Base-by-base conservation (phyloP, 1,284 basidiomycete genomes). In the Inonotus hispidus region DNA sequence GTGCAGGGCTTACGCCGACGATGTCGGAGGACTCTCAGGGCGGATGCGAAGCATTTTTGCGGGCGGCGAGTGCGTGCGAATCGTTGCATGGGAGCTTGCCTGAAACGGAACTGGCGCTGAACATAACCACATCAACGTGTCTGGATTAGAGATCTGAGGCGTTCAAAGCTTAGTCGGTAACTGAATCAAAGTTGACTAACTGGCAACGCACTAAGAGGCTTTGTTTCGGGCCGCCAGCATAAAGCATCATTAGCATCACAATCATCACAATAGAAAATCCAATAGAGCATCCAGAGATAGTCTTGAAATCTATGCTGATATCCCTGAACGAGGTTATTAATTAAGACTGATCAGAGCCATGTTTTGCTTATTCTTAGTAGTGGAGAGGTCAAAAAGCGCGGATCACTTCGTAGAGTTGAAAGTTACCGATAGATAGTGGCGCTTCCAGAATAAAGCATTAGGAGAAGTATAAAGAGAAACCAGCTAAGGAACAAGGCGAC, bases 11-110 rank as follows among this genome's bases (percentile, higher is more conserved):
- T 49, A 6, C 27, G 32, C 56, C 56, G 56, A 58, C 46, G 45
- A 58, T 25, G 46, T 11, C 56, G 56, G 56, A 58, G 13, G n/a
- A 11, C 11, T 23, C n/a, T 29, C 45, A 58, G 56, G 56, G 56
- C 27, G 23, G 45, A 7, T 47, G 46, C 56, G 56, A 58, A 39
- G 39, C 19, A 19, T 32, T 19, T 2, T 19, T 23, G 37, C 38
- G 39, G 37, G 53, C 35, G 39, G 39, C 27, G 38, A 37, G 38
- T 53, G 37, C 7, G 52, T 21, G n/a, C 23, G 32, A 50, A 50
- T 16, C 35, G 32, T 13, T 39, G 37, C 8, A 43, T 54, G 23
- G 8, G 21, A 23, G 39, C 37, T 39, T 38, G 53, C 53, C 35
- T 35, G 27, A 52, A 19, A 29, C 7, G 50, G 50, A 37, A n/a